phyloP scores from a whole-genome alignment of 1,284 basidiomycete species.

The Ustilago bromivora region DNA sequence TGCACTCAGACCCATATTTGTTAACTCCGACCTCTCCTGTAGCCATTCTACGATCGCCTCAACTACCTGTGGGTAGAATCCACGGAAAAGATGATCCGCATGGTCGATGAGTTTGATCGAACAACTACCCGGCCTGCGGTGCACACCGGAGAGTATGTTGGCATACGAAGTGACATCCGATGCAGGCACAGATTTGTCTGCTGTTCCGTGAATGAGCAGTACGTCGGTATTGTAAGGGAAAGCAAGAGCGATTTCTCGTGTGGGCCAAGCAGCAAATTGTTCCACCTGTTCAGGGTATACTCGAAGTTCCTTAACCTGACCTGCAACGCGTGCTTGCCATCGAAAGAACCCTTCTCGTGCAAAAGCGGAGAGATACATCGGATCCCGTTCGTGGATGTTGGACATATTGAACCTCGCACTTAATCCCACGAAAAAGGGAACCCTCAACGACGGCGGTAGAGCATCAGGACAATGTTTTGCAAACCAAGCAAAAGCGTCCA shows the following conservation, averaged over 20 bases:
- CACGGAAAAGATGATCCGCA: conserved; percentile 57
- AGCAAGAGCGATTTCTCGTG: conserved; percentile 32
- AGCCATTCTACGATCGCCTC: conserved; percentile 51
- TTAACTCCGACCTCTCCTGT: conserved; percentile 22
- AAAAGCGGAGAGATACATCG: conserved; percentile 43
- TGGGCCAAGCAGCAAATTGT: conserved; percentile 51
- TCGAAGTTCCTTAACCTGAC: conserved; percentile 43
- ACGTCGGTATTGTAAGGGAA: conserved; percentile 56
- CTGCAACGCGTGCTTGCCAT: conserved; percentile 57
- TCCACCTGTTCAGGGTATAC: conserved; percentile 54
- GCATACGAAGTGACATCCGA: conserved; percentile 46
- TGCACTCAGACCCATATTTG: conserved; percentile 40
- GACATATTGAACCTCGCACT: conserved; percentile 55
- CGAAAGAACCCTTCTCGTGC: conserved; percentile 51
- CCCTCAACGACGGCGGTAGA: conserved; percentile 18
- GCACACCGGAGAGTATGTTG: conserved; percentile 42
- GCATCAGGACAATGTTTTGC: conserved; percentile 42
- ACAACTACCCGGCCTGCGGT: conserved; percentile 38
- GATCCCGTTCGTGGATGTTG: conserved; percentile 54
- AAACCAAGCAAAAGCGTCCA: conserved; percentile 47
- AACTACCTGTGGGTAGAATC: conserved; percentile 57
- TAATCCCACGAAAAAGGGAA: conserved; percentile 74
- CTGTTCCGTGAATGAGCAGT: conserved; percentile 55
- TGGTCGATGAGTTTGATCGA: conserved; percentile 51
- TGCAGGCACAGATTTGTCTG: conserved; percentile 55